Percentiles rank a stretch among this genome's conserved stretches.
phyloP scores from a whole-genome alignment of 2,329 filamentous ascomycete genomes.

The Claviceps arundinis region DNA sequence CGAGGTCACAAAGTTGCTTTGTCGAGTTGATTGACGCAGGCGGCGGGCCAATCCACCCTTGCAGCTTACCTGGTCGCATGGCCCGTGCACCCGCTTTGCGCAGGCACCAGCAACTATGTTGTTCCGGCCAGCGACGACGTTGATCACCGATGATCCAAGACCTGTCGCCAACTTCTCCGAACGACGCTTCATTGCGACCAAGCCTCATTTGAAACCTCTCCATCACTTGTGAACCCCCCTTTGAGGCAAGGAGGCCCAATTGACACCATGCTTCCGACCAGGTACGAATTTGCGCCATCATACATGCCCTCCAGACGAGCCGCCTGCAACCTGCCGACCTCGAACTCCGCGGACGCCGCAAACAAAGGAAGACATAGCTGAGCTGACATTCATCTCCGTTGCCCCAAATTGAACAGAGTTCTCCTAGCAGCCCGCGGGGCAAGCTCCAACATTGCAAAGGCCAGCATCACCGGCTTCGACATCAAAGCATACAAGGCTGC shows the following conservation, averaged over 20 bases:
- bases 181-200: conserved; percentile 2
- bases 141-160: no score
- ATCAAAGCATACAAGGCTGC: conserved; percentile 65
- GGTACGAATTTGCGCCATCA: conserved; percentile 15
- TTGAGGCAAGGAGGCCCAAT: conserved; percentile 1
- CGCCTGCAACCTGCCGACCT: not conserved
- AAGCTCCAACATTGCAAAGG: conserved; percentile 65
- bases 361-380: not conserved
- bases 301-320: conserved; percentile 1
- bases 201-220: not conserved
- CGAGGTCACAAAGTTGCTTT: conserved; percentile 1
- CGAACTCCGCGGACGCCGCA: not conserved
- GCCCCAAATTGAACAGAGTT: conserved; percentile 18
- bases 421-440: conserved; percentile 39
- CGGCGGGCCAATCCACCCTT: not conserved
- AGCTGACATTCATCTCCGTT: not conserved
- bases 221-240: not conserved
- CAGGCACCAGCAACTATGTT: conserved; percentile 8
- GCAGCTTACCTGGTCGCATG: not conserved
- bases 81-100: not conserved
- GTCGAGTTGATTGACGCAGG: not conserved
- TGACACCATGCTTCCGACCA: conserved; percentile 25
- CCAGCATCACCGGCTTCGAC: conserved; percentile 88
- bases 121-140: conserved; percentile 10
- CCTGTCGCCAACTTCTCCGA: no score